Conservation (phyloP, 305 asterid species). For the Fraxinus platypoda region DNA sequence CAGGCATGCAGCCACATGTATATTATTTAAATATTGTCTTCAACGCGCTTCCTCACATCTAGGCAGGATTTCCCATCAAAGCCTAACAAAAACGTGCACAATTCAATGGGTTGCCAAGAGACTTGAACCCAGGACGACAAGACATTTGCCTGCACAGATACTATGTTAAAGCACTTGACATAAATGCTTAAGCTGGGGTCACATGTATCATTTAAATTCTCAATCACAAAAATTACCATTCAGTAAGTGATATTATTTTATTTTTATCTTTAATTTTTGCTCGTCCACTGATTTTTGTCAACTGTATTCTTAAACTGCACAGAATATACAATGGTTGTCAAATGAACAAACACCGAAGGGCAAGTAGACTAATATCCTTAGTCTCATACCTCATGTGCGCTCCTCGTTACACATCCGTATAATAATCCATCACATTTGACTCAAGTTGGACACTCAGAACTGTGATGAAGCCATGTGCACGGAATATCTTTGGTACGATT, state of each 20-base stretch:
- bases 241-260: background rate
- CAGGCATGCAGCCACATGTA: background rate
- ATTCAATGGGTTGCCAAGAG: background rate
- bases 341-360: conserved; percentile 27
- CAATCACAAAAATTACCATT: background rate
- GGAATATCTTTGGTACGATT: background rate
- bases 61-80: background rate
- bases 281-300: background rate
- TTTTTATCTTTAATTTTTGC: conserved; percentile 9
- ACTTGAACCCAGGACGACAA: background rate
- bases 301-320: conserved; percentile 17
- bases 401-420: conserved; percentile 12
- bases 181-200: background rate
- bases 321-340: conserved; percentile 55
- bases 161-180: background rate
- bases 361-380: conserved; percentile 23
- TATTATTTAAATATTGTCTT: too few species aligned
- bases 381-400: conserved; percentile 1
- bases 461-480: background rate
- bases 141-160: background rate
- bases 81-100: background rate
- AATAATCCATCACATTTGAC: conserved; percentile 21
- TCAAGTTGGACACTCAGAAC: conserved; percentile 7
- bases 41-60: background rate
- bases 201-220: background rate